These are phyloP conservation scores for Gonium pectorale DNA, from an alignment of 139 green algal species.

Conservation along the genomic window DNA sequence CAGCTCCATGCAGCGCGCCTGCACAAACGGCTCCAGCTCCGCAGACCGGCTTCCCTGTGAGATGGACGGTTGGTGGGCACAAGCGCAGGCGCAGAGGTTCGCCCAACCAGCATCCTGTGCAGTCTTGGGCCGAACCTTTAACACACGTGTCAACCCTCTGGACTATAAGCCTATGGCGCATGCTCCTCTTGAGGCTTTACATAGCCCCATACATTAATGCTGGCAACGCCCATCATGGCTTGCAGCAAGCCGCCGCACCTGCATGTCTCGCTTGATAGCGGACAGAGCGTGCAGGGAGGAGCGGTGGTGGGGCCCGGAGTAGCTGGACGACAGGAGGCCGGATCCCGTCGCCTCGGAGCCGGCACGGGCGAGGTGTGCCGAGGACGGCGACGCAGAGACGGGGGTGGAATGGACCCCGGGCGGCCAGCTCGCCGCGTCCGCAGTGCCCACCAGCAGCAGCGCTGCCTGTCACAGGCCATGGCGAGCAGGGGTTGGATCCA, in stretches of 20 bases:
- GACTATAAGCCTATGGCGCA: no score
- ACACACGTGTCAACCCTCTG: no score
- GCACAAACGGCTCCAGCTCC: slow-evolving; percentile 75
- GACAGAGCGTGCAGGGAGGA: slow-evolving; percentile 27
- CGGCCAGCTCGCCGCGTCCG: neutral
- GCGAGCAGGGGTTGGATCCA: no score
- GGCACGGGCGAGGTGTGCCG: neutral
- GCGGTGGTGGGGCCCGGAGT: neutral
- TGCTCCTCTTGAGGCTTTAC: no score
- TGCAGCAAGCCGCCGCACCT: no score
- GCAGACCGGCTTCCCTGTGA: slow-evolving; percentile 53
- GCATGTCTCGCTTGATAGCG: slow-evolving; percentile 36
- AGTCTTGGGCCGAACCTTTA: no score
- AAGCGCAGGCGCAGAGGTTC: no score
- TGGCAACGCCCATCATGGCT: no score
- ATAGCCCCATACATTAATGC: no score
- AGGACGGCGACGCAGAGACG: slow-evolving; percentile 5
- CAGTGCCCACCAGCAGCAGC: slow-evolving; percentile 62
- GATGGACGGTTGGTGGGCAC: neutral
- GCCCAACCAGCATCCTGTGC: no score
- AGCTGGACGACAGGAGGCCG: neutral
- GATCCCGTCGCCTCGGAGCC: slow-evolving; percentile 1
- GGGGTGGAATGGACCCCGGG: slow-evolving; percentile 18
- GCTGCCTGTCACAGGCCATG: slow-evolving; percentile 36
- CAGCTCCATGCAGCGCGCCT: slow-evolving; percentile 65